Evolutionary conservation across 768 basidiomycete genomes (phyloP), one percentile per base, ranked within the genome.

Genomic region (Termitomyces sp.): DNA sequence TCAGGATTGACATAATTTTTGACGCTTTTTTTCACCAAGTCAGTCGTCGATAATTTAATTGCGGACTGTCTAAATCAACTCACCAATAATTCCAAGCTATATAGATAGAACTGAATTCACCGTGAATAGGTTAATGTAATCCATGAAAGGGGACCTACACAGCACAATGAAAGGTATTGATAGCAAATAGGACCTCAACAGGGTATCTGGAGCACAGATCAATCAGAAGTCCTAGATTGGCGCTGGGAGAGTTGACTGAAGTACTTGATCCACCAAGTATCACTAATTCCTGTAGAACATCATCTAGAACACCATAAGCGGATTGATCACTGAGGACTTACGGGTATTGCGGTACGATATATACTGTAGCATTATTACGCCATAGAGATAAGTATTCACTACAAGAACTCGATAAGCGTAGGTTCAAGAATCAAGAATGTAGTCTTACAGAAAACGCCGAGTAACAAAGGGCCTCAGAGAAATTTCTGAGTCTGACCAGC

Each of bases 291-390:
- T 68, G 41, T 12, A 14, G 33, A 48, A 38, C 28, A 50, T 21
- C 7, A 10, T 33, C 50, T 40, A 49, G 62, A 3, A 45, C 19
- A 9, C 5, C 28, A 15, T 15, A 11, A n/a, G 9, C 31, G 19
- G n/a, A 37, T 23, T n/a, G 26, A 23, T 23, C 19, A 11, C 31
- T 10, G 35, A 14, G 59, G 1, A 63, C 69, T 60, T 67, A 76
- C 65, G 70, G 68, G 57, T 68, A 68, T 31, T 63, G 56, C 60
- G 70, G 67, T 56, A 75, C 57, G n/a, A 67, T 62, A 58, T 66
- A 68, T 57, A 76, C 49, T 68, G 66, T 26, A 64, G 60, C 45
- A 64, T 63, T 19, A 66, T 64, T 28, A 66, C 40, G 11, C 68
- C 68, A 44, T 60, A 66, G 14, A 64, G 37, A 54, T 70, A 69